Evolutionary conservation across 331 rosid species (phyloP).

Genomic region (Ulmus americana): DNA sequence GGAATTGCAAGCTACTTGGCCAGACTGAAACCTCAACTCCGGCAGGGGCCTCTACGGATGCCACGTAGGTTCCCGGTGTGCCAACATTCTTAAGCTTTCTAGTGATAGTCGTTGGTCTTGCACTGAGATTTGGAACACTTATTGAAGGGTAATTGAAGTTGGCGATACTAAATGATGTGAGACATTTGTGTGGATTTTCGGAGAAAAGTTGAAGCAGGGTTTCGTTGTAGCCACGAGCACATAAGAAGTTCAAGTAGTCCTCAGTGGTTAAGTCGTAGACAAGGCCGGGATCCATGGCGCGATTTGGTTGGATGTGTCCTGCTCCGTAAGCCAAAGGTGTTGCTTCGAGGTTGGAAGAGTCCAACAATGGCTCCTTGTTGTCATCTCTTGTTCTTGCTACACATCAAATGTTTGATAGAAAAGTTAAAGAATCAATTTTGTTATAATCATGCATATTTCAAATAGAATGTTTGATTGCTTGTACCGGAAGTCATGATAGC

Average conservation of each 20-base stretch:
- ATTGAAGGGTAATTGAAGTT: slow-evolving; percentile 69
- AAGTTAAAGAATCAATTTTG: neutral
- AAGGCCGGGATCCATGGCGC: slow-evolving; percentile 52
- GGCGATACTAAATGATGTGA: slow-evolving; percentile 28
- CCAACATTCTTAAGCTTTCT: slow-evolving; percentile 53
- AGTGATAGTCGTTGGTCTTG: slow-evolving; percentile 21
- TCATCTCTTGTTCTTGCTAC: slow-evolving; percentile 40
- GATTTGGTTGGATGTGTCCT: slow-evolving; percentile 49
- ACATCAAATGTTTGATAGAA: slow-evolving; percentile 16
- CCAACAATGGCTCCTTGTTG: slow-evolving; percentile 8
- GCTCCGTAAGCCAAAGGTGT: slow-evolving; percentile 53
- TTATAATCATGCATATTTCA: no score
- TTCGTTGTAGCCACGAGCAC: slow-evolving; percentile 44
- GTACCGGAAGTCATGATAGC: slow-evolving; percentile 77
- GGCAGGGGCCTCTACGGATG: slow-evolving; percentile 18
- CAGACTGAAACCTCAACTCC: slow-evolving; percentile 27
- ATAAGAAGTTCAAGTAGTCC: slow-evolving; percentile 60
- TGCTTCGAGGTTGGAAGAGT: slow-evolving; percentile 11
- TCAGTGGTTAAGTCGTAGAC: slow-evolving; percentile 38
- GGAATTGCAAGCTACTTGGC: slow-evolving; percentile 34
- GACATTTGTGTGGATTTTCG: slow-evolving; percentile 27
- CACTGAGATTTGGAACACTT: slow-evolving; percentile 29
- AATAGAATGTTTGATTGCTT: no score
- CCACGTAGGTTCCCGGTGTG: slow-evolving; percentile 28
- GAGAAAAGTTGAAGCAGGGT: slow-evolving; percentile 29